Conservation (phyloP, 164 flowering plant genomes). For the Nelumbo lutea region DNA sequence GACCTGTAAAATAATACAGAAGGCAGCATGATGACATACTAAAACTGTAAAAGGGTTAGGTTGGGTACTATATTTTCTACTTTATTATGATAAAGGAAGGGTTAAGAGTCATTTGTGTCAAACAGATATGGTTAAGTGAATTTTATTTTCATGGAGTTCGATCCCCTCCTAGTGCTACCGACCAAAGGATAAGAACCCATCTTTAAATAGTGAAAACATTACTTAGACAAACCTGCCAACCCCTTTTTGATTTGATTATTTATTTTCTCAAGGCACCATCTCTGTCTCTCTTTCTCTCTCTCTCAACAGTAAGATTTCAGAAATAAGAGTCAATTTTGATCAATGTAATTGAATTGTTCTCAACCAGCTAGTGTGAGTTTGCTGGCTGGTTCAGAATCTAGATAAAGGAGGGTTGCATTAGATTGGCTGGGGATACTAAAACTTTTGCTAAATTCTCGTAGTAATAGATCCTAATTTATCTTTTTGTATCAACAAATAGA, state of each 20-base stretch:
- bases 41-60: too few relatives aligned
- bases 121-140: not conserved
- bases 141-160: not conserved
- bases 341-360: too few relatives aligned
- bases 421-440: too few relatives aligned
- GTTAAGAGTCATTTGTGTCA: not conserved
- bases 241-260: not conserved
- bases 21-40: too few relatives aligned
- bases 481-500: too few relatives aligned
- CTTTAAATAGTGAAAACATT: not conserved
- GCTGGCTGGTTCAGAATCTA: not conserved
- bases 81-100: too few relatives aligned
- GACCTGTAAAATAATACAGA: too few relatives aligned
- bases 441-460: too few relatives aligned
- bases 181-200: not conserved
- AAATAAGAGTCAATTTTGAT: too few relatives aligned
- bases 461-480: too few relatives aligned
- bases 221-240: not conserved
- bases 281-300: not conserved
- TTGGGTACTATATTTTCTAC: too few relatives aligned
- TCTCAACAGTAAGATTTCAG: not conserved
- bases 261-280: not conserved
- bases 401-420: too few relatives aligned
- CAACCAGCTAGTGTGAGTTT: not conserved
- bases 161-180: not conserved